Evolutionary conservation across 2,329 filamentous ascomycete genomes (phyloP).

Genomic region (Penicillium sp.): DNA sequence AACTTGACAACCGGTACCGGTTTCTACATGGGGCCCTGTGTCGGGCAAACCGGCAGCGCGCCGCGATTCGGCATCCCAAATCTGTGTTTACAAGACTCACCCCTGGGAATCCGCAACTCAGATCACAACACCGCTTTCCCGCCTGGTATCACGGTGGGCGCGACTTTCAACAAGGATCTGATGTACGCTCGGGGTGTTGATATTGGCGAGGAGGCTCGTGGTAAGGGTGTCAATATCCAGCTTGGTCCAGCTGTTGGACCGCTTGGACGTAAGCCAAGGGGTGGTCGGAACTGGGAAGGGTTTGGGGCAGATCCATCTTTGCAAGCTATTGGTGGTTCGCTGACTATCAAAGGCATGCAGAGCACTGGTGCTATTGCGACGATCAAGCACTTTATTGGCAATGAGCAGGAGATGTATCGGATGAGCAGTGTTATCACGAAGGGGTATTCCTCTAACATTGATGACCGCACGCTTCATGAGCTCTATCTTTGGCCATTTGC

Average conservation of each 20-base stretch:
- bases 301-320: conserved; percentile 72
- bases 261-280: conserved; percentile 70
- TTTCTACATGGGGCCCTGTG: conserved; percentile 72
- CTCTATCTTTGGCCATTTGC: conserved; percentile 54
- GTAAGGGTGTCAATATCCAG: conserved; percentile 72
- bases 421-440: conserved; percentile 50
- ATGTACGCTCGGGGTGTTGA: conserved; percentile 69
- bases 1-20: conserved; percentile 74
- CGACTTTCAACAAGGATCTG: conserved; percentile 72
- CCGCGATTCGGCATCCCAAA: conserved; percentile 70
- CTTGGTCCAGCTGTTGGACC: conserved; percentile 72
- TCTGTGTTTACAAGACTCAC: conserved; percentile 71
- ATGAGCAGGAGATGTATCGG: conserved; percentile 49
- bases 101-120: conserved; percentile 70
- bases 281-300: conserved; percentile 74
- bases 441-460: conserved; percentile 52
- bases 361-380: conserved; percentile 59
- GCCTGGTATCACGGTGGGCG: conserved; percentile 73
- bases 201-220: conserved; percentile 70
- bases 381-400: conserved; percentile 60
- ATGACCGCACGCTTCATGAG: conserved; percentile 53
- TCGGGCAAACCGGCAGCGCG: conserved; percentile 75
- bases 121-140: conserved; percentile 78
- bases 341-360: conserved; percentile 61
- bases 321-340: conserved; percentile 54